Base-by-base conservation (phyloP, 306 rosid genomes). In the Leucaena leucocephala region DNA sequence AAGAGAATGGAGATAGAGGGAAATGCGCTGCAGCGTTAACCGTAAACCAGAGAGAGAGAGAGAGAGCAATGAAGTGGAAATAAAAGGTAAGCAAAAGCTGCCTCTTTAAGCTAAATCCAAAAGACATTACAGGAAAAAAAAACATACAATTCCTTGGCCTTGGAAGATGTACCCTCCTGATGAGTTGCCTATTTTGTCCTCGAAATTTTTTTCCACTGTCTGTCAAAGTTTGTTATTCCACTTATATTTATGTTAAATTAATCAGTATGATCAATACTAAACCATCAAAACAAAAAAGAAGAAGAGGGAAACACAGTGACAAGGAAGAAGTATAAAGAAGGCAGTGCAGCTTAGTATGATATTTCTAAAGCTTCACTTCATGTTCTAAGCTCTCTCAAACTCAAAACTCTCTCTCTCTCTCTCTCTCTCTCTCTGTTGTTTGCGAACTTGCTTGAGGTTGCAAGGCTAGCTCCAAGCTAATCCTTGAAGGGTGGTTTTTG, bases 251-350 rank as follows among this genome's bases (percentile, higher is more conserved):
- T 54, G 27, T 54, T n/a, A n/a, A n/a, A 54, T 55, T n/a, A 19
- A 52, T 6, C 6, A 0, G 58, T 36, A 21, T 27, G 35, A 21
- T 8, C 19, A 50, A 49, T 27, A 27, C 16, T 27, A 59, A 5
- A 34, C 67, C 40, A 1, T 33, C 4, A 3, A 61, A 5, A 61
- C 14, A 12, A 11, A 2, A 3, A 21, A 57, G 22, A 21, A 57
- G 22, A 57, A 0, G 27, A 3, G 14, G 2, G 3, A 75, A 4
- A 76, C 72, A 57, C 21, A 71, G 64, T 33, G 75, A 59, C n/a
- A 74, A 52, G 86, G 81, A 75, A 64, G 89, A 85, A 82, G 87
- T 88, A 92, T 92, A 92, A 92, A 90, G 91, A 85, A 85, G 86
- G 90, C 16, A 65, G 80, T 69, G 80, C 78, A 84, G 76, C 76